Evolutionary conservation across 179 eudicot species (phyloP), one percentile per base, ranked within the genome.

Genomic region (Dionaea muscipula): DNA sequence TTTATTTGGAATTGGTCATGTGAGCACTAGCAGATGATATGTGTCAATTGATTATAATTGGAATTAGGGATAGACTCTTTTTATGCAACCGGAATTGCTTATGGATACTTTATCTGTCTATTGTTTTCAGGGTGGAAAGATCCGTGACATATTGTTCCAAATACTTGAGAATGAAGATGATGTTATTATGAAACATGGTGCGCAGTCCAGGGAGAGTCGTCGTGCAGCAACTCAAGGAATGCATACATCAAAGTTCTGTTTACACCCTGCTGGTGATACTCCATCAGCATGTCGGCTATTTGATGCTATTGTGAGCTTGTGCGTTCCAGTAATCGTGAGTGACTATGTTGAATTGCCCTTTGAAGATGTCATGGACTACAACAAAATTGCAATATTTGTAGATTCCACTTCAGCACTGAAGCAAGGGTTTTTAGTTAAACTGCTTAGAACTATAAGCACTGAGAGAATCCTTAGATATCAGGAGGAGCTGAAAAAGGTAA

Each of bases 181-280:
- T 59, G 94, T 86, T 50, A 60, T 80, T 41, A 78, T 87, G 48
- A 87, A 87, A 65, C 94, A 87, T 54, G 96, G 96, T 58, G 79
- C 94, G 41, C 96, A 87, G 53, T 87, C 96, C 13, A 79, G 96
- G 54, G 94, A 80, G 78, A 84, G 86, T 72, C 84, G 96, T 10
- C 84, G 95, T 52, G 72, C 68, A 61, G 95, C 95, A 60, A 70
- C 89, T 22, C 87, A 79, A 53, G 95, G 95, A 55, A 86, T 86
- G 95, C 95, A 86, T 61, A 65, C 89, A 4, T 86, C 95, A 24
- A 86, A 78, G 59, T 86, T 86, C 61, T 86, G 95, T 69, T 76
- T 86, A 61, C 95, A 86, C 73, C 95, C 89, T 31, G 95, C 95
- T 61, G 95, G 95, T 47, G 95, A 86, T 69, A 86, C 95, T 49